Percentiles rank a stretch among this genome's conserved stretches.
phyloP scores from a whole-genome alignment of 2,329 filamentous ascomycete species.

The Gremmenia infestans region DNA sequence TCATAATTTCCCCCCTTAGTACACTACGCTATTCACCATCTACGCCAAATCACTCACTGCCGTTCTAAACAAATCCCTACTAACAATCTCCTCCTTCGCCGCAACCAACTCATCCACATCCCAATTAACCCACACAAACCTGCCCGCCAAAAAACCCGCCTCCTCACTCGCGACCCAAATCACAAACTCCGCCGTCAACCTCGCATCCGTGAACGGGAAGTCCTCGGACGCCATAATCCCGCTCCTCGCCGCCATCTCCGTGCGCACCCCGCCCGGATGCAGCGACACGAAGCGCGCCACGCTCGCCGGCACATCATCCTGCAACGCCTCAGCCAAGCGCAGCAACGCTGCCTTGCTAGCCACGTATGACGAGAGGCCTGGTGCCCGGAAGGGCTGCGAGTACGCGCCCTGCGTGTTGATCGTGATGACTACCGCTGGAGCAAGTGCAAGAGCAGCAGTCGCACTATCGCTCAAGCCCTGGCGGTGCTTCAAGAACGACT shows the following conservation, averaged over 20 bases:
- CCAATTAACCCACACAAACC: conserved; percentile 44
- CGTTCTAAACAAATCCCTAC: neutral
- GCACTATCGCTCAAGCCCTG: neutral
- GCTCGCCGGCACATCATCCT: conserved; percentile 34
- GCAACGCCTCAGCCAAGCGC: conserved; percentile 39
- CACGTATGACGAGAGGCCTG: conserved; percentile 11
- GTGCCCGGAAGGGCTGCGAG: neutral
- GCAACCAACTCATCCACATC: conserved; percentile 45
- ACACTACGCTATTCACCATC: neutral
- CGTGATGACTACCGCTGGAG: conserved; percentile 9
- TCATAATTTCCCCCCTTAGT: no score
- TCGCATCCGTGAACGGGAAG: neutral
- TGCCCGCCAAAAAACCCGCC: neutral
- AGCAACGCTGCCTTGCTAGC: conserved; percentile 38
- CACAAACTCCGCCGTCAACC: neutral
- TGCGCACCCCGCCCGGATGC: conserved; percentile 7
- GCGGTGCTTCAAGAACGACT: conserved; percentile 5
- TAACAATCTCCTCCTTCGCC: conserved; percentile 31
- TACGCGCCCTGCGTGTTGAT: conserved; percentile 3
- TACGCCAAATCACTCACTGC: neutral
- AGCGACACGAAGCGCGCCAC: conserved; percentile 34
- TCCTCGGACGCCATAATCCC: neutral
- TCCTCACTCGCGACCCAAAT: neutral
- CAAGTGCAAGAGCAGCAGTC: neutral
- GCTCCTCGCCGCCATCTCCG: neutral